Base-by-base conservation (phyloP, 73 alveolate species). In the Tetrahymena borealis region DNA sequence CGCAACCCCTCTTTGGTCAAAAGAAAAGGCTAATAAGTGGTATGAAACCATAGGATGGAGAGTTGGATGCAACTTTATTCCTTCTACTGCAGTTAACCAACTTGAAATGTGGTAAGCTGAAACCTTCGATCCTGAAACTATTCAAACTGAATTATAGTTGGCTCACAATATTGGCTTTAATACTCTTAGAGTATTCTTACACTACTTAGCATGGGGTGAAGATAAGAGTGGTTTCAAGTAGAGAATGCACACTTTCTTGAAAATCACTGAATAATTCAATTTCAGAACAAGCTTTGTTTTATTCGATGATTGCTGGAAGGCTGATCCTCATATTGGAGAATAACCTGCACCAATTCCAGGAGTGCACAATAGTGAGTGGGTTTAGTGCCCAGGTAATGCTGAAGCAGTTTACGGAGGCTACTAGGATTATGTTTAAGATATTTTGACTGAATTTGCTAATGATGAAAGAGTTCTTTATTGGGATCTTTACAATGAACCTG, bases 61-160 rank as follows among this genome's bases (percentile, higher is more conserved):
- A 32, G 96, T 93, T 32, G 96, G 96, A 32, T 90, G 94, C 91
- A 93, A 93, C 91, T 93, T 93, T 40, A 93, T 93, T 39, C 96
- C 96, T 39, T 78, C 93, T 40, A 93, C 96, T 24, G 96, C 96
- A 7, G 96, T 93, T 3, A 93, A 93, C 77, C 31, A 43, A 16
- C 91, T 93, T 16, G 96, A 93, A 38, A 93, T 93, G 96, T 93
- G 96, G 96, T 91, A 93, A 40, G 94, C 94, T 39, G 96, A 93
- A 35, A 90, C 91, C 85, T 93, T 78, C 35, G 96, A 93, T 18
- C 93, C 94, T 15, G 39, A 11, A 8, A 93, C 96, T n/a, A 93
- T 93, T 7, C 41, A 39, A 33, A 90, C 90, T 35, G 96, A 93
- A 39, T 28, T 93, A 31, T 90, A 91, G 11, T 93, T n/a, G 35